A percentile compares a stretch with the other conserved stretches of the same genome.
These are phyloP conservation scores for Stephanodiscus triporus DNA, from an alignment of 108 stramenopile species.

Conservation along the genomic window DNA sequence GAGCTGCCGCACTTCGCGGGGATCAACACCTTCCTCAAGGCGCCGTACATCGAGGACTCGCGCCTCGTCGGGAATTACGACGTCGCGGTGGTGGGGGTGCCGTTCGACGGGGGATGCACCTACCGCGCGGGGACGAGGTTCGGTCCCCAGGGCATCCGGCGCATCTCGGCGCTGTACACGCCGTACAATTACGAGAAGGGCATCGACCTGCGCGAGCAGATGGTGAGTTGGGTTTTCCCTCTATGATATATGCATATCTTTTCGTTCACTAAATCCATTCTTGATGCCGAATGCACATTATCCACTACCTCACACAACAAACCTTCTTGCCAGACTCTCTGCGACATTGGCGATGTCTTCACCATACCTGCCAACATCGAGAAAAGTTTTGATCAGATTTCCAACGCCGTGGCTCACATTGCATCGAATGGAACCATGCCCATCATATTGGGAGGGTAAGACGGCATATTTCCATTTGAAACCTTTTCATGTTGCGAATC, in stretches of 20 bases:
- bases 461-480: background rate
- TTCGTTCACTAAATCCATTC: background rate
- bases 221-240: conserved; percentile 53
- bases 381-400: conserved; percentile 87
- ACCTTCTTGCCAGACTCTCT: conserved; percentile 27
- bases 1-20: conserved; percentile 88
- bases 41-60: conserved; percentile 77
- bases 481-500: background rate
- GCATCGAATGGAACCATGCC: conserved; percentile 74
- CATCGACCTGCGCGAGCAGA: conserved; percentile 85
- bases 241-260: too few species aligned
- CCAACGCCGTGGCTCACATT: conserved; percentile 81
- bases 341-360: conserved; percentile 71
- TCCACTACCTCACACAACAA: too few species aligned
- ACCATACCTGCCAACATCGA: conserved; percentile 89
- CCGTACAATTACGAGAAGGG: conserved; percentile 88
- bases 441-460: conserved; percentile 73
- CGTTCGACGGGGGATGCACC: conserved; percentile 86
- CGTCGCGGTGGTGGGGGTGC: conserved; percentile 78
- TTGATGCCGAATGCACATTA: background rate
- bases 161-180: conserved; percentile 77
- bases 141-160: conserved; percentile 84
- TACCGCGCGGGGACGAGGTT: conserved; percentile 83
- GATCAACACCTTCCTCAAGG: conserved; percentile 87
- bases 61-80: conserved; percentile 67